Evolutionary conservation across 2,329 filamentous ascomycete species (phyloP).

Genomic region (Sporothrix mexicana): DNA sequence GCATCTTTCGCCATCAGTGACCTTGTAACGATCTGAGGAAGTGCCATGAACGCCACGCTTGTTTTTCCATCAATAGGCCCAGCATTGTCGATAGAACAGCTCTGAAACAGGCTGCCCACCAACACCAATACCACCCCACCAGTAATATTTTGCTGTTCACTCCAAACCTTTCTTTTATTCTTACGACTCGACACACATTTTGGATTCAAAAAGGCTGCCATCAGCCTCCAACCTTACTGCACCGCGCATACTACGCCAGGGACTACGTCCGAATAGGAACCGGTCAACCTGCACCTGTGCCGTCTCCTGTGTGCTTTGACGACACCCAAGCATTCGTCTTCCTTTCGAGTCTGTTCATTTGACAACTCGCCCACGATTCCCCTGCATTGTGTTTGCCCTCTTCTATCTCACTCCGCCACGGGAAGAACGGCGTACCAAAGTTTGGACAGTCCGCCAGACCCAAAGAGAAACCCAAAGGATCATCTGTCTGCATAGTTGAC

Average conservation of each 20-base stretch:
- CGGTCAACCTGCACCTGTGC: constrained; percentile 8
- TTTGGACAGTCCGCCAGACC: neutral
- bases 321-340: neutral
- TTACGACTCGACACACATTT: neutral
- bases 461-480: constrained; percentile 1
- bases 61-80: constrained; percentile 32
- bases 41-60: constrained; percentile 22
- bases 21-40: constrained; percentile 3
- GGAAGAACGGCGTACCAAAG: neutral
- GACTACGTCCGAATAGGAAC: constrained; percentile 1
- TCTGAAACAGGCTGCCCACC: constrained; percentile 44
- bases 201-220: neutral
- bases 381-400: neutral
- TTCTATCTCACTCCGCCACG: neutral
- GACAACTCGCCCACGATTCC: constrained; percentile 3
- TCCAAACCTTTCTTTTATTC: neutral
- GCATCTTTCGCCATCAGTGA: neutral
- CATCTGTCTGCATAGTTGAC: constrained; percentile 8
- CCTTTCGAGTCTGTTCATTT: neutral
- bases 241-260: constrained; percentile 1
- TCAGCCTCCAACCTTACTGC: neutral
- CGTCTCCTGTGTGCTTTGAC: constrained; percentile 18
- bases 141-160: neutral
- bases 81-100: constrained; percentile 46
- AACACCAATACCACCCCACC: neutral